These are phyloP conservation scores for Ambrosiella cleistominuta DNA, from an alignment of 2,329 filamentous ascomycete species.

Conservation along the genomic window DNA sequence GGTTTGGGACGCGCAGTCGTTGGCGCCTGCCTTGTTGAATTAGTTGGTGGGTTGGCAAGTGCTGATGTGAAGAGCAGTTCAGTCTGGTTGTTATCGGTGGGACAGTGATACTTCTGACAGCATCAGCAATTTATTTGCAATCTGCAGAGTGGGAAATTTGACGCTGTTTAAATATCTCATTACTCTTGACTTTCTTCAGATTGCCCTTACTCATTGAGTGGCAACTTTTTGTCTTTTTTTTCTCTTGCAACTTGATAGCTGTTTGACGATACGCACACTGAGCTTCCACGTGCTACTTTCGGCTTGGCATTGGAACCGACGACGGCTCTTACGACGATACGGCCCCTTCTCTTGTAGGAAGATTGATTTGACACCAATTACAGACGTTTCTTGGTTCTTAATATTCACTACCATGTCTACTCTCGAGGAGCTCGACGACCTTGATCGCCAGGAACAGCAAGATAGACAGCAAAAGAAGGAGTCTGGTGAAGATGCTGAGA, in stretches of 20 bases:
- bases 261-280: neutral
- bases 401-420: slow-evolving; percentile 48
- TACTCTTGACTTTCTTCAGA: neutral
- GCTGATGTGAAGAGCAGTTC: neutral
- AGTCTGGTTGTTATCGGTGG: neutral
- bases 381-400: neutral
- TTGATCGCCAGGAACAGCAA: slow-evolving; percentile 64
- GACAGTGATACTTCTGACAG: slow-evolving; percentile 3
- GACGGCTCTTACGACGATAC: neutral
- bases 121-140: neutral
- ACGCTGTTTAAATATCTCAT: neutral
- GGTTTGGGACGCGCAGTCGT: slow-evolving; percentile 4
- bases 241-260: neutral
- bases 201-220: neutral
- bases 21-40: neutral
- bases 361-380: neutral
- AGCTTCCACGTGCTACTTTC: neutral
- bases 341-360: neutral
- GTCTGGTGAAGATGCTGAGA: slow-evolving; percentile 64
- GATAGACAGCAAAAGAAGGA: slow-evolving; percentile 30
- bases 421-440: slow-evolving; percentile 78
- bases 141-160: neutral
- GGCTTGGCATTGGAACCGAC: neutral
- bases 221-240: neutral
- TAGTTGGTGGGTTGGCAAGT: neutral